Percentiles rank a stretch among this genome's conserved stretches.
These are phyloP conservation scores for Cytospora schulzeri DNA, from an alignment of 2,329 filamentous ascomycete genomes.

Conservation along the genomic window DNA sequence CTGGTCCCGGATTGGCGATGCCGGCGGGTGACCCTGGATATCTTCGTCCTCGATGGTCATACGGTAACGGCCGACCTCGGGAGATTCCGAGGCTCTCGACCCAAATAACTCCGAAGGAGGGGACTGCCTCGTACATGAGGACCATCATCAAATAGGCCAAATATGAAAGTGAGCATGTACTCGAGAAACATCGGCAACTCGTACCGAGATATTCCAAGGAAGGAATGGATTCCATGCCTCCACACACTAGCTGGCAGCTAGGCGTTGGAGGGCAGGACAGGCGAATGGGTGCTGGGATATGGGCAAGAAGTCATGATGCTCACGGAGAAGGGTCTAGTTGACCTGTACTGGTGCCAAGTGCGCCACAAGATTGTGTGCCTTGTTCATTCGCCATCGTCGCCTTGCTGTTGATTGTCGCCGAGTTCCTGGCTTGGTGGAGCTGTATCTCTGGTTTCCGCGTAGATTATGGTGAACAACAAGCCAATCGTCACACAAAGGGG, in stretches of 20 bases:
- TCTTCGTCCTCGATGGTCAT: slow-evolving; percentile 93
- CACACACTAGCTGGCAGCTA: slow-evolving; percentile 95
- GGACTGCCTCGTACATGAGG: slow-evolving; percentile 80
- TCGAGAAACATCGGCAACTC: slow-evolving; percentile 76
- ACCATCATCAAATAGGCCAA: slow-evolving; percentile 89
- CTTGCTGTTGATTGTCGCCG: not conserved
- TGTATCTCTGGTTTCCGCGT: not conserved
- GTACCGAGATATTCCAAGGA: slow-evolving; percentile 74
- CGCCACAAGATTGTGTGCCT: not conserved
- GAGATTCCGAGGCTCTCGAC: slow-evolving; percentile 87
- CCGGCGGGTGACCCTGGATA: no score
- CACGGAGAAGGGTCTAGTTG: slow-evolving; percentile 76
- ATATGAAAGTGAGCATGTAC: slow-evolving; percentile 90
- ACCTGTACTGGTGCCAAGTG: no score
- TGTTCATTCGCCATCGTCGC: not conserved
- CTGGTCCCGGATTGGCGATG: no score
- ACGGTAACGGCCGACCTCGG: slow-evolving; percentile 68
- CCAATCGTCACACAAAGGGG: not conserved
- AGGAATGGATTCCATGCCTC: slow-evolving; percentile 87
- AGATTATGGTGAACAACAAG: not conserved
- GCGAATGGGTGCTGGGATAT: slow-evolving; percentile 82
- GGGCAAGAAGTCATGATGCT: slow-evolving; percentile 87
- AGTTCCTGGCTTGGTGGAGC: no score
- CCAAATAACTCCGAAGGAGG: slow-evolving; percentile 84
- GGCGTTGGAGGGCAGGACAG: slow-evolving; percentile 62